phyloP scores from a whole-genome alignment of 2,329 filamentous ascomycete genomes.

The Ophiosphaerella herpotricha region DNA sequence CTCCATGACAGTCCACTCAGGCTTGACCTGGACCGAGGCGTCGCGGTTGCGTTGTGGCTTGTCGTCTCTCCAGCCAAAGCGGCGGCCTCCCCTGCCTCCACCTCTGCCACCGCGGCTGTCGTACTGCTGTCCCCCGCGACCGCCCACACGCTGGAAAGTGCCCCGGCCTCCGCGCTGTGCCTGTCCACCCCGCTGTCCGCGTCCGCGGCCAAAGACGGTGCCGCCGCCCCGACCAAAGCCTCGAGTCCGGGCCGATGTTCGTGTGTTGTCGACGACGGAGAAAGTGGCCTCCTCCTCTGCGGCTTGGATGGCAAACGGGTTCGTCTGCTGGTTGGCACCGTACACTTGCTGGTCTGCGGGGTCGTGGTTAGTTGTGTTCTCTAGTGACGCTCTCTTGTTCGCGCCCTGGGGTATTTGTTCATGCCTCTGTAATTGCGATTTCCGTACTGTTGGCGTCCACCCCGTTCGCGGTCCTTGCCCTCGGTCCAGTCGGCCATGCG shows the following conservation, averaged over 20 bases:
- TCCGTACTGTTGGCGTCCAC: slow-evolving; percentile 79
- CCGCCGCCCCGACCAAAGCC: slow-evolving; percentile 83
- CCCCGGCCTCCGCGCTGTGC: slow-evolving; percentile 73
- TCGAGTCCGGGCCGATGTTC: slow-evolving; percentile 81
- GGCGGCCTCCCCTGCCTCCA: slow-evolving; percentile 75
- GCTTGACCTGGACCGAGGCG: slow-evolving; percentile 92
- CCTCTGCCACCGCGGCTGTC: slow-evolving; percentile 71
- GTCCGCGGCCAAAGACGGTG: slow-evolving; percentile 81
- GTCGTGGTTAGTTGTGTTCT: slow-evolving; percentile 15
- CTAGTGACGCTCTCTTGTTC: not conserved
- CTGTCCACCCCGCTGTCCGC: slow-evolving; percentile 74
- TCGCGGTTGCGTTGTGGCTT: slow-evolving; percentile 97
- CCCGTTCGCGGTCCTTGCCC: slow-evolving; percentile 78
- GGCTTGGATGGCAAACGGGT: slow-evolving; percentile 81
- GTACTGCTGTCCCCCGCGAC: slow-evolving; percentile 68
- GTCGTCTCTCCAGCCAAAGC: slow-evolving; percentile 99
- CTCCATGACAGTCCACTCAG: slow-evolving; percentile 93
- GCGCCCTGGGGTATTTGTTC: not conserved
- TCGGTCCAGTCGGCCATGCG: slow-evolving; percentile 99
- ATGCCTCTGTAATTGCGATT: slow-evolving; percentile 90
- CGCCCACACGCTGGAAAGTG: slow-evolving; percentile 73
- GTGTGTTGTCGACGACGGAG: slow-evolving; percentile 95
- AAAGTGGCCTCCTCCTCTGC: slow-evolving; percentile 97
- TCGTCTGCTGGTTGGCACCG: slow-evolving; percentile 80
- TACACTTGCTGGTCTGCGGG: slow-evolving; percentile 90